Evolutionary conservation across 2,329 filamentous ascomycete species (phyloP).

Genomic region (Penicillium brevicompactum): DNA sequence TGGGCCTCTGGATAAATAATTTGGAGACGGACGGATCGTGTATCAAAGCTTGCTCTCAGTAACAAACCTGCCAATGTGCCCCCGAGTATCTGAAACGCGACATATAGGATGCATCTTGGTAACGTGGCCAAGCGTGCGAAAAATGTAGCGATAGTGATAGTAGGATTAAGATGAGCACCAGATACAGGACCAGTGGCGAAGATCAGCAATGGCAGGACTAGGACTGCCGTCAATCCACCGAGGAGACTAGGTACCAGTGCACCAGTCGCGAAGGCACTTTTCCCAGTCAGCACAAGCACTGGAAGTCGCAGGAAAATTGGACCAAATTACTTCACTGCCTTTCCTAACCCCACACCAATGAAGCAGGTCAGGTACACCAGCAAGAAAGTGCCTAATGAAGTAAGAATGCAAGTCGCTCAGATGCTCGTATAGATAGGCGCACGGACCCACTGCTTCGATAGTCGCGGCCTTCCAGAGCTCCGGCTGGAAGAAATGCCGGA

Average conservation of each 20-base stretch:
- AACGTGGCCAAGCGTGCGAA: constrained; percentile 49
- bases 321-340: neutral
- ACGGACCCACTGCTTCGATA: neutral
- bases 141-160: constrained; percentile 54
- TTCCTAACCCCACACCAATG: neutral
- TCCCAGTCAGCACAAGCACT: neutral
- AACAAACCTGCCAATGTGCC: neutral
- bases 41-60: neutral
- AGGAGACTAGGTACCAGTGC: neutral
- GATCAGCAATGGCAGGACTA: constrained; percentile 37
- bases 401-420: neutral
- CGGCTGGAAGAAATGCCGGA: neutral
- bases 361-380: neutral
- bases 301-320: neutral
- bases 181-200: constrained; percentile 49
- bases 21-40: neutral
- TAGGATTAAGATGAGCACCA: constrained; percentile 54
- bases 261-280: neutral
- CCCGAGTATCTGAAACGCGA: neutral
- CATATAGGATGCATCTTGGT: constrained; percentile 30
- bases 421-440: neutral
- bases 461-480: neutral
- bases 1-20: neutral
- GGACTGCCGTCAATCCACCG: neutral
- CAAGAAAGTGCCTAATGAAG: neutral